Base-by-base conservation (phyloP, 2,329 filamentous ascomycete genomes). In the Ascochyta pisi region DNA sequence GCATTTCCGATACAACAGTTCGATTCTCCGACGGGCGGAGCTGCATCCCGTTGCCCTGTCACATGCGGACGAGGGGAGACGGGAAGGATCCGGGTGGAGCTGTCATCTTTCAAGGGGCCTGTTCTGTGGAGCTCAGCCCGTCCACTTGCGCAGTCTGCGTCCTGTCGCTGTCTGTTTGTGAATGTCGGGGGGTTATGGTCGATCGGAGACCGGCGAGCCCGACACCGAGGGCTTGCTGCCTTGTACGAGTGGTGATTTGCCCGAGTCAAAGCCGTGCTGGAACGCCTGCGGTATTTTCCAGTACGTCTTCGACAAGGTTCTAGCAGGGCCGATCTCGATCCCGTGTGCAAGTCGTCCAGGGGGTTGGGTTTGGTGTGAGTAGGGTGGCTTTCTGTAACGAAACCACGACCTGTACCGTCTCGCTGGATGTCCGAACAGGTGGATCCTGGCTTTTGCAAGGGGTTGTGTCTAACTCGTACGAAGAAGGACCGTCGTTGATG, bases 311-410 rank as follows among this genome's bases (percentile, higher is more conserved):
- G 43, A 42, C 51, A 38, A 44, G 51, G 51, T 38, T 39, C n/a
- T 10, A 33, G 33, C 39, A 55, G 46, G 46, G 41, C 40, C 46
- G 52, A 50, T 45, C 23, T 29, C 35, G 40, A 43, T 56, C 38
- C 42, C 47, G 33, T 22, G 26, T 38, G 29, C 53, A 34, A 38
- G 26, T 51, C 31, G 47, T 27, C 31, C 43, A 38, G 31, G 43
- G 41, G 12, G 22, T 8, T 35, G 12, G 19, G 49, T 24, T 34
- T 40, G 13, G n/a, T 42, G 13, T 48, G 47, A 56, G 38, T 56
- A 56, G 47, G 33, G 53, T 43, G 53, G 33, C 19, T 56, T 56
- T 56, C 33, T 13, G 47, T 51, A 56, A 56, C 37, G 22, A 56
- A 51, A 56, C 16, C 3, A 6, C 27, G 42, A 35, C 19, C 22